Percentiles rank a stretch among this genome's conserved stretches.
Evolutionary conservation across 2,329 filamentous ascomycete genomes (phyloP).

Genomic region (Xylaria sp.): DNA sequence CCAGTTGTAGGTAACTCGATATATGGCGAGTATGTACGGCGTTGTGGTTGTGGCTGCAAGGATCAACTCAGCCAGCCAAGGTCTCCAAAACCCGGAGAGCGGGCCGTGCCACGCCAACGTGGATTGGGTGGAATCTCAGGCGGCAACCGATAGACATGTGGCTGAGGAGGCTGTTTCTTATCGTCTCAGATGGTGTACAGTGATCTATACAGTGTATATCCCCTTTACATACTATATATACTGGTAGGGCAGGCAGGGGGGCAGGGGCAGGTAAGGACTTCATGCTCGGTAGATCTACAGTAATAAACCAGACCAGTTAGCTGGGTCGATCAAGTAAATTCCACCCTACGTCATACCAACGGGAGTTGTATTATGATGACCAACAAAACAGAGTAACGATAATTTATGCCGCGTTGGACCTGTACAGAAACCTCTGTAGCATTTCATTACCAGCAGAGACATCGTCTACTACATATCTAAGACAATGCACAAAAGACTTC

Average conservation of each 20-base stretch:
- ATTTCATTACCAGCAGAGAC: neutral
- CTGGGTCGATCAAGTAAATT: neutral
- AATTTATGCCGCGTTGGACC: neutral
- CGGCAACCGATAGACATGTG: conserved; percentile 13
- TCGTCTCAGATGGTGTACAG: neutral
- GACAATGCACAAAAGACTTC: too few species aligned
- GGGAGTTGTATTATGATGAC: neutral
- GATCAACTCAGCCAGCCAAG: conserved; percentile 17
- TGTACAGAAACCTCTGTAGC: neutral
- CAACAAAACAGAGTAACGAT: neutral
- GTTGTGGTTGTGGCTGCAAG: conserved; percentile 29
- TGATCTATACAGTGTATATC: neutral
- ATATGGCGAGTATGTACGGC: conserved; percentile 18
- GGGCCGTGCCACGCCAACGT: conserved; percentile 32
- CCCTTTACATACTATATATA: neutral
- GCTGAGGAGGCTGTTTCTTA: neutral
- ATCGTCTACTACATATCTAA: neutral
- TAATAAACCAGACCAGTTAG: neutral
- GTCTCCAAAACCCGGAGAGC: conserved; percentile 24
- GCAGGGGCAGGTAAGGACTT: too few species aligned
- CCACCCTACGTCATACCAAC: neutral
- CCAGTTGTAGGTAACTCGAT: conserved; percentile 2
- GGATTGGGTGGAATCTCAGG: conserved; percentile 11
- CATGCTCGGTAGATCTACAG: too few species aligned
- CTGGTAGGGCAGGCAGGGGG: too few species aligned